phyloP scores from a whole-genome alignment of 73 alveolate genomes.

The Stentor roeselii region DNA sequence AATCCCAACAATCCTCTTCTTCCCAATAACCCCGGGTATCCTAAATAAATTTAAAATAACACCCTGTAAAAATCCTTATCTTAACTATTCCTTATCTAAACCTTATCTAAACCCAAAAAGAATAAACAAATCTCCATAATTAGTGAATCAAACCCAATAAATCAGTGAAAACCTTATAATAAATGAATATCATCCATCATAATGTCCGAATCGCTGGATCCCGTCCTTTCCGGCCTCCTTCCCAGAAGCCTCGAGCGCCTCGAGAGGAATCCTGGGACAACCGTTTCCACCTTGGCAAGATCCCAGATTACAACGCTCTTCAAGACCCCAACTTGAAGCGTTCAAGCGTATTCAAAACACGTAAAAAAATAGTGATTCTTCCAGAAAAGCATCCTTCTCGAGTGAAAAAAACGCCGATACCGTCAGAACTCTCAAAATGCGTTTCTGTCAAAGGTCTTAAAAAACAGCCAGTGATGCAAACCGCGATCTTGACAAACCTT shows the following conservation, averaged over 20 bases:
- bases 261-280: slow-evolving; percentile 29
- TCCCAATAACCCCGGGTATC: not conserved
- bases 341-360: not conserved
- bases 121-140: not conserved
- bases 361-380: not conserved
- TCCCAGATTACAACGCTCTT: slow-evolving; percentile 16
- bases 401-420: not conserved
- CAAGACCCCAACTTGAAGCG: not conserved
- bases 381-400: not conserved
- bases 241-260: not conserved
- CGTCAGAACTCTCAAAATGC: not conserved
- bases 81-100: not conserved
- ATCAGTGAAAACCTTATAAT: not conserved
- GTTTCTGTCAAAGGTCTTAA: not conserved
- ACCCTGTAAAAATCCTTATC: not conserved
- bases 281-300: not conserved
- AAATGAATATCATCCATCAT: not conserved
- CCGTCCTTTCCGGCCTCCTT: slow-evolving; percentile 27
- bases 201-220: slow-evolving; percentile 18
- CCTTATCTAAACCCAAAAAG: not conserved
- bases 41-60: no score
- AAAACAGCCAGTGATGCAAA: slow-evolving; percentile 7
- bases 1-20: not conserved
- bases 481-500: not conserved
- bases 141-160: not conserved